Evolutionary conservation across 495 filamentous ascomycete species (phyloP).

Genomic region (Amniculicola lignicola): DNA sequence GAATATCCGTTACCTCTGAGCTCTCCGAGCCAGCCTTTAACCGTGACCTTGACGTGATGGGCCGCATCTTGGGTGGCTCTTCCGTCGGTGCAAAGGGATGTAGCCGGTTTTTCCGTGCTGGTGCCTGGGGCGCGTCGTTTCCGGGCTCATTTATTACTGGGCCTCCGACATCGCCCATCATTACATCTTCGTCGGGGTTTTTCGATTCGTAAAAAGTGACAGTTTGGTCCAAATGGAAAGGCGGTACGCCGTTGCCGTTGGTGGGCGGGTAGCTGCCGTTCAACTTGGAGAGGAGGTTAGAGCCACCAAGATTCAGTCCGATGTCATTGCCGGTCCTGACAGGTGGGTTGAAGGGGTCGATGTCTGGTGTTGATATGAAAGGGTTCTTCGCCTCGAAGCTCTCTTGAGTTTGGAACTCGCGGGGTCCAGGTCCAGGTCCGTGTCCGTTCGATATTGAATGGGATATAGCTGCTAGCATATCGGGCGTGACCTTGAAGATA

Average conservation of each 20-base stretch:
- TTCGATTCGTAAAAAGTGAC: conserved; percentile 37
- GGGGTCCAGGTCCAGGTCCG: conserved; percentile 3
- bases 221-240: conserved; percentile 38
- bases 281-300: conserved; percentile 34
- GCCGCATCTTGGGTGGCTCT: conserved; percentile 62
- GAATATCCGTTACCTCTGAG: conserved; percentile 51
- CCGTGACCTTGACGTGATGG: conserved; percentile 46
- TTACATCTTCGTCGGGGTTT: conserved; percentile 38
- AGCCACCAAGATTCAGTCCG: conserved; percentile 33
- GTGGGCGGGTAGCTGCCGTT: conserved; percentile 29
- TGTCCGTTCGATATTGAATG: conserved; percentile 28
- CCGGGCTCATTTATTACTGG: conserved; percentile 19
- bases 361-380: conserved; percentile 37
- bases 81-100: conserved; percentile 52
- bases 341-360: conserved; percentile 41
- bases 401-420: conserved; percentile 11
- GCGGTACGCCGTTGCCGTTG: conserved; percentile 22
- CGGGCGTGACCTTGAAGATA: conserved; percentile 75
- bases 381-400: conserved; percentile 26
- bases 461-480: conserved; percentile 55
- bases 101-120: conserved; percentile 57
- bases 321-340: conserved; percentile 24
- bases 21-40: conserved; percentile 40
- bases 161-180: conserved; percentile 41
- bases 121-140: conserved; percentile 66